Conservation (phyloP, 331 rosid species). For the Dryas integrifolia region DNA sequence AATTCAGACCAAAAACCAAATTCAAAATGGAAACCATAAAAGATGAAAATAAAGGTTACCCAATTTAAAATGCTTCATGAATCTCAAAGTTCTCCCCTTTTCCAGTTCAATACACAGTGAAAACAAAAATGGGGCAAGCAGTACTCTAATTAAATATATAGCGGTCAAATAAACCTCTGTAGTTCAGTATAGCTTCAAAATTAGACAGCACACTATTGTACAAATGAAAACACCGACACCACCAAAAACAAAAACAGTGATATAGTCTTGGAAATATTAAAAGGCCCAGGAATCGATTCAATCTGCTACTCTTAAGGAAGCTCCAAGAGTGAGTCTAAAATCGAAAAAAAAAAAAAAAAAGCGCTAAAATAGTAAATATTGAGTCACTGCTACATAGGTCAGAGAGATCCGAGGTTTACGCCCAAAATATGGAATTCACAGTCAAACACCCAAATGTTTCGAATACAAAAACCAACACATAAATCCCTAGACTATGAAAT, state of each 20-base stretch:
- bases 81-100: constrained; percentile 14
- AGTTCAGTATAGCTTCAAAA: constrained; percentile 9
- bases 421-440: constrained; percentile 34
- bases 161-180: constrained; percentile 15
- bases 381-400: constrained; percentile 25
- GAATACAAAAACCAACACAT: constrained; percentile 12
- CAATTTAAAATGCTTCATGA: background rate
- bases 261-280: constrained; percentile 12
- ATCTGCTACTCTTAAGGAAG: constrained; percentile 28
- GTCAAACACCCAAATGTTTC: constrained; percentile 22
- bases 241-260: constrained; percentile 1
- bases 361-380: constrained; percentile 22
- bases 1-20: background rate
- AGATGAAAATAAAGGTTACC: background rate
- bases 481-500: constrained; percentile 4
- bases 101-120: constrained; percentile 8
- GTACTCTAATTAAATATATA: constrained; percentile 2
- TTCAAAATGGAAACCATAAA: background rate
- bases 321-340: constrained; percentile 23
- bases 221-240: constrained; percentile 14
- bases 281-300: constrained; percentile 32
- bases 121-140: background rate
- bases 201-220: constrained; percentile 14
- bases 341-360: constrained; percentile 15
- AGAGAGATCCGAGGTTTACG: constrained; percentile 54